Base-by-base conservation (phyloP, 192 early-diverging fungal genomes). In the Chytriomyces confervae region DNA sequence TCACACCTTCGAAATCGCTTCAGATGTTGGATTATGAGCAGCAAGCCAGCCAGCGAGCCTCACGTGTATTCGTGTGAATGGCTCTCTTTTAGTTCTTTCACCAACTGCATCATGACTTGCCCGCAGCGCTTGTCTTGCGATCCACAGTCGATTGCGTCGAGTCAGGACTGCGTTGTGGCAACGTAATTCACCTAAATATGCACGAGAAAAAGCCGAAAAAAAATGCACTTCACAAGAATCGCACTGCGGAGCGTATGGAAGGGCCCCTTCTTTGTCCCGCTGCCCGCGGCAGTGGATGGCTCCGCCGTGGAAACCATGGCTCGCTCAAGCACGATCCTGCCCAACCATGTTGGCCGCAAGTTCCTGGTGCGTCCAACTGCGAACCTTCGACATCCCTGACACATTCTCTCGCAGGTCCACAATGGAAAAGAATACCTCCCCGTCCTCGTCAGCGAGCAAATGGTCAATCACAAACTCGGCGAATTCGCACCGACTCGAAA, bases 381-480 rank as follows among this genome's bases (percentile, higher is more conserved):
- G 11, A 29, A 65, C 20, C 29, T 65, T n/a, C 63, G 5, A n/a
- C 27, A 27, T 18, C 27, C 29, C 63, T 18, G 20, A 29, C 29
- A 46, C 94, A 79, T 79, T 92, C 69, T 88, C 94, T 57, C 13
- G 20, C 44, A 68, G 66, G 66, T 68, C 23, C 95, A 98, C 85
- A 98, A 97, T 83, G 96, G 96, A 75, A 97, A 96, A 62, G 85
- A 89, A 63, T 97, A 95, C 84, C 53, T 93, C 16, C 94, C 95
- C 6, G 89, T 98, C 24, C 80, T 86, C 9, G 87, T 98, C 29
- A 93, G 89, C 5, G 95, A 97, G 85, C 92, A 95, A 65, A 98
- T 97, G 95, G 91, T 98, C 72, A 94, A 94, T 13, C 92, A 92
- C 82, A 97, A 96, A 81, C 84, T 98, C 24, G 96, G 96, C 72